Evolutionary conservation across 768 basidiomycete genomes (phyloP), one percentile per base, ranked within the genome.

Genomic region (Suillus occidentalis): DNA sequence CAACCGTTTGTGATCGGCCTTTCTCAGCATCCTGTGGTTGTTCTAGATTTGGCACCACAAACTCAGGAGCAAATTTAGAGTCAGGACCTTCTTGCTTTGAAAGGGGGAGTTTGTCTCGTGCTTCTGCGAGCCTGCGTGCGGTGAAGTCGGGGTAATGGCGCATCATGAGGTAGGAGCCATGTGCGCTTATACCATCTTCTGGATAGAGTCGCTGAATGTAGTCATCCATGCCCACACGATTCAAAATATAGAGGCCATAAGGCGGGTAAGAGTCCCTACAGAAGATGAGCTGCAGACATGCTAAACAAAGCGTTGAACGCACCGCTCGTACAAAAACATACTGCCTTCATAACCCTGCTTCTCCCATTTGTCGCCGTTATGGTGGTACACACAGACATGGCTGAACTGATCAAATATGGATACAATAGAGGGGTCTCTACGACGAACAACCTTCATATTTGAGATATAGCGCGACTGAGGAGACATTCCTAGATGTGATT

Each of bases 321-420:
- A 92, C 92, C 92, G 82, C 79, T 94, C 92, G 71, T 90, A 92
- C 69, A 95, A 80, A 78, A 95, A 94, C 87, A 94, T 92, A 77
- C 86, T 89, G n/a, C 92, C 93, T 74, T 95, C 92, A 72, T 77
- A 90, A 50, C 92, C 92, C 66, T 89, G 85, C 76, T 92, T 93
- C 76, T 88, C 86, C 92, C 92, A 95, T 72, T 87, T 88, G 70
- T 83, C 77, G 8, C 83, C 89, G 68, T 91, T 87, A 72, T 88
- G 84, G 72, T 90, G 87, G 70, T 93, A 92, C 62, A 92, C 80
- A 78, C 91, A 92, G 63, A 92, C 91, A 79, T 94, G 91, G 70
- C 89, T 91, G 81, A 94, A 93, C 71, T 93, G 91, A 79, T 95
- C 92, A 69, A 93, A 87, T 70, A 94, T 92, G 39, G 88, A 87